Evolutionary conservation across 805 yeast genomes (phyloP).

Genomic region (Ogataea saltuana): DNA sequence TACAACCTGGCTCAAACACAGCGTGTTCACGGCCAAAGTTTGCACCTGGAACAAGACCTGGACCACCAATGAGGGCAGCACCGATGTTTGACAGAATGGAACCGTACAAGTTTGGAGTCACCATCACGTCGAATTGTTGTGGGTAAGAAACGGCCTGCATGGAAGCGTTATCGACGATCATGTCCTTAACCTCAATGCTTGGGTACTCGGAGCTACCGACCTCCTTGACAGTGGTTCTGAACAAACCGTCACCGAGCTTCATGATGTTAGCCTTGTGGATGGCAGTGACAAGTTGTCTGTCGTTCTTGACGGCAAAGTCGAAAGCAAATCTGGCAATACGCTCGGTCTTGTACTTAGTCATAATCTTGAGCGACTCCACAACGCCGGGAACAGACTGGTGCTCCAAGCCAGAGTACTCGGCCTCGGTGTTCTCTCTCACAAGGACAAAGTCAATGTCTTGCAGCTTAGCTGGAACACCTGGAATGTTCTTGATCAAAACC

Average conservation of each 20-base stretch:
- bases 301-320: slow-evolving; percentile 90
- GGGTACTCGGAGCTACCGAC: slow-evolving; percentile 86
- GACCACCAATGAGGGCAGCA: slow-evolving; percentile 96
- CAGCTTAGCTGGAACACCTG: slow-evolving; percentile 90
- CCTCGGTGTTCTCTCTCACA: slow-evolving; percentile 98
- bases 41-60: slow-evolving; percentile 98
- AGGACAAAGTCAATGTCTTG: slow-evolving; percentile 88
- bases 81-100: slow-evolving; percentile 96
- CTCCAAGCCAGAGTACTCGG: slow-evolving; percentile 97
- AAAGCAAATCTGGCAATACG: slow-evolving; percentile 97
- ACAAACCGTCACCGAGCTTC: slow-evolving; percentile 98
- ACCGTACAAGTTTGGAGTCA: slow-evolving; percentile 98
- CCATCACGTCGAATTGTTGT: slow-evolving; percentile 96
- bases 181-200: slow-evolving; percentile 77
- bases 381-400: slow-evolving; percentile 98
- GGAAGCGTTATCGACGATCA: slow-evolving; percentile 98
- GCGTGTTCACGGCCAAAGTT: slow-evolving; percentile 97
- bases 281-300: slow-evolving; percentile 91
- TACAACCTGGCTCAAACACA: slow-evolving; percentile 98
- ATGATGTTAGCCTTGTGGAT: slow-evolving; percentile 99
- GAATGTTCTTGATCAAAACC: slow-evolving; percentile 89
- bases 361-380: slow-evolving; percentile 93
- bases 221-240: slow-evolving; percentile 89
- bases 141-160: slow-evolving; percentile 99
- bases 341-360: slow-evolving; percentile 93